Evolutionary conservation across 2,329 filamentous ascomycete species (phyloP).

Genomic region (Fusarium tricinctum): DNA sequence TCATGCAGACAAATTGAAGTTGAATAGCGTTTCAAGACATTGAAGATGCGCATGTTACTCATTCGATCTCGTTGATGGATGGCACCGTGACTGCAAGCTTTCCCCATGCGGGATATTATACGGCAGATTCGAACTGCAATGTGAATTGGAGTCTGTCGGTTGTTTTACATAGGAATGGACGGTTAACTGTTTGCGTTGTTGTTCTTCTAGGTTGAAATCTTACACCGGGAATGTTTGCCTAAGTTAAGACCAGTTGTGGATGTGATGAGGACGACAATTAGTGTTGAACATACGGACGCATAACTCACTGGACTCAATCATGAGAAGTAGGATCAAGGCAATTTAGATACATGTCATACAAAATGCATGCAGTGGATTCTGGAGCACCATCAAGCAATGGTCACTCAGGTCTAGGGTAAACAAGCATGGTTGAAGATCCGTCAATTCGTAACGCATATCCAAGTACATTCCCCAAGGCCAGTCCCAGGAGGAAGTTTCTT

Average conservation of each 20-base stretch:
- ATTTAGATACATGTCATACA: too few relatives aligned
- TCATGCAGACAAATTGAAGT: not conserved
- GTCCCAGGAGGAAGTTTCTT: not conserved
- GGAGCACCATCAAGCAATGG: not conserved
- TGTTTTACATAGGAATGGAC: too few relatives aligned
- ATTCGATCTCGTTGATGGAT: not conserved
- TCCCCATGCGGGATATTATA: not conserved
- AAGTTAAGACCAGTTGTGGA: too few relatives aligned
- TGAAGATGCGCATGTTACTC: not conserved
- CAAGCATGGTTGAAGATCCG: not conserved
- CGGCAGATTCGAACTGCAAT: not conserved
- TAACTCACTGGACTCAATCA: too few relatives aligned
- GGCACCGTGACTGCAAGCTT: not conserved
- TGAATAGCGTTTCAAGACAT: not conserved
- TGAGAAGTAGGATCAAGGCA: too few relatives aligned
- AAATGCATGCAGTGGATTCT: not conserved
- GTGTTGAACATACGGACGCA: too few relatives aligned
- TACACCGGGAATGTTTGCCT: too few relatives aligned
- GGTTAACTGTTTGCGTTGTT: too few relatives aligned
- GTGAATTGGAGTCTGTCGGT: too few relatives aligned
- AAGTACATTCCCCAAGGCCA: not conserved
- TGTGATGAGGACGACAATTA: too few relatives aligned
- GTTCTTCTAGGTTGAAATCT: too few relatives aligned
- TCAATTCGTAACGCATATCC: conserved; percentile 16
- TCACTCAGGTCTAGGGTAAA: not conserved